These are phyloP conservation scores for Cyberlindnera saturnus DNA, from an alignment of 805 yeast species.

Conservation along the genomic window DNA sequence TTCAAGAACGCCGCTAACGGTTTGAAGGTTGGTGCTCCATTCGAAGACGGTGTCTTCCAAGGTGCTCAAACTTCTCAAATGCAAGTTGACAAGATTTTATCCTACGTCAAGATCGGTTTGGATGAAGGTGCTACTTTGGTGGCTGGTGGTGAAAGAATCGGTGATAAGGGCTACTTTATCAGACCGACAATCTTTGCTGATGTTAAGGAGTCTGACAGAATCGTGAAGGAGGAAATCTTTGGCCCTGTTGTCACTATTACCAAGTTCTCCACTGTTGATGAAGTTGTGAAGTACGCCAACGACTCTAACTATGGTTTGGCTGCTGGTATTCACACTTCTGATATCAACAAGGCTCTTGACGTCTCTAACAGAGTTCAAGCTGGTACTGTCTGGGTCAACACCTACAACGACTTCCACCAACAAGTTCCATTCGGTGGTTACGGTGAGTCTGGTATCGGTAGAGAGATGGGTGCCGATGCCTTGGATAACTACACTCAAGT, in stretches of 20 bases:
- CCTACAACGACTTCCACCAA: conserved; percentile 82
- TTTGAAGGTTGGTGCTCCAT: conserved; percentile 77
- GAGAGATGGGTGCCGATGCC: conserved; percentile 89
- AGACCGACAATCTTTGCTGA: conserved; percentile 73
- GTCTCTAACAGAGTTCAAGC: conserved; percentile 72
- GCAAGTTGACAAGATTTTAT: conserved; percentile 74
- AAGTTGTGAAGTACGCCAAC: conserved; percentile 73
- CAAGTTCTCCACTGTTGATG: conserved; percentile 78
- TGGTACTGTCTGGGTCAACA: conserved; percentile 91
- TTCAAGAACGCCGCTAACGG: conserved; percentile 48
- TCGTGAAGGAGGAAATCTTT: conserved; percentile 74
- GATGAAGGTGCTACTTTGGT: conserved; percentile 76
- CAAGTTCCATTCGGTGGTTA: conserved; percentile 91
- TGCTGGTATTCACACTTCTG: conserved; percentile 81
- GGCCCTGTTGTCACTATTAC: conserved; percentile 89
- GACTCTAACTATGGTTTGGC: conserved; percentile 82
- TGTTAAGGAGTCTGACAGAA: conserved; percentile 59
- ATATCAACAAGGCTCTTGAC: conserved; percentile 67
- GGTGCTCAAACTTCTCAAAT: conserved; percentile 87
- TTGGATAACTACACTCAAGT: conserved; percentile 78
- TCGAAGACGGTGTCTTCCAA: conserved; percentile 69
- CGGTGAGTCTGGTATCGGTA: conserved; percentile 87
- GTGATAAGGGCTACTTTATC: conserved; percentile 59
- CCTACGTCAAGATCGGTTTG: conserved; percentile 71
- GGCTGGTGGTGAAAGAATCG: conserved; percentile 62